These are phyloP conservation scores for Magnaporthiopsis incrustans DNA, from an alignment of 2,329 filamentous ascomycete species.

Conservation along the genomic window DNA sequence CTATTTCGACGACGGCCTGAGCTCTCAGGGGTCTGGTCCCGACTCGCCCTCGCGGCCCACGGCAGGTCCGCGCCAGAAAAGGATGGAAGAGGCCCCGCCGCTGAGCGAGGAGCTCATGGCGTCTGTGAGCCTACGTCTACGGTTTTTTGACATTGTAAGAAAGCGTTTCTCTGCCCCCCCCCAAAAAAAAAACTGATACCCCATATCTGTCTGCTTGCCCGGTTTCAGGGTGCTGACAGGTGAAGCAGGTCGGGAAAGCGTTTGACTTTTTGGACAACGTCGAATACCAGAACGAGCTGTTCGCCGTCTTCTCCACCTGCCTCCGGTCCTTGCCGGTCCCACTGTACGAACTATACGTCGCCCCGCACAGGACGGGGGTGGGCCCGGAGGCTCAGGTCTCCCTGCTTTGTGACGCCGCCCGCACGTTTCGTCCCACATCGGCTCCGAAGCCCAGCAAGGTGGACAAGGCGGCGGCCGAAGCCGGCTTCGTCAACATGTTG, in stretches of 20 bases:
- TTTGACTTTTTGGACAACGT: not conserved
- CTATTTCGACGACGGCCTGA: constrained; percentile 44
- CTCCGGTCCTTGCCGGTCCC: constrained; percentile 51
- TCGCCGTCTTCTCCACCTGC: constrained; percentile 13
- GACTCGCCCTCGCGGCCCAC: constrained; percentile 1
- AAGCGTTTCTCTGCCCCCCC: constrained; percentile 3
- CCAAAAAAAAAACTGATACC: too few relatives aligned
- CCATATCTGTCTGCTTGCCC: not conserved
- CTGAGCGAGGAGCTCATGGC: constrained; percentile 30
- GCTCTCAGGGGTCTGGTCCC: not conserved
- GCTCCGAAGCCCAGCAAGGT: constrained; percentile 33
- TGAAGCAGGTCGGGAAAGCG: not conserved
- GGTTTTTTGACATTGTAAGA: constrained; percentile 50
- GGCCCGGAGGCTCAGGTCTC: constrained; percentile 23
- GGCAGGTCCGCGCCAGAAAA: constrained; percentile 22
- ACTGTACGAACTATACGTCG: constrained; percentile 48
- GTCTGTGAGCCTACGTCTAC: constrained; percentile 53
- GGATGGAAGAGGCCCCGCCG: constrained; percentile 15
- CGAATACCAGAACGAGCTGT: constrained; percentile 1
- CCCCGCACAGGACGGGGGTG: constrained; percentile 30
- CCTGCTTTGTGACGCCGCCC: constrained; percentile 35
- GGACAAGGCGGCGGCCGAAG: constrained; percentile 27
- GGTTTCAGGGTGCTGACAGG: not conserved
- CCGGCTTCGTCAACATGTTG: constrained; percentile 30
- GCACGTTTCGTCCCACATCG: constrained; percentile 34